Conservation (phyloP, 129 eudicot species). For the Lactuca sativa region DNA sequence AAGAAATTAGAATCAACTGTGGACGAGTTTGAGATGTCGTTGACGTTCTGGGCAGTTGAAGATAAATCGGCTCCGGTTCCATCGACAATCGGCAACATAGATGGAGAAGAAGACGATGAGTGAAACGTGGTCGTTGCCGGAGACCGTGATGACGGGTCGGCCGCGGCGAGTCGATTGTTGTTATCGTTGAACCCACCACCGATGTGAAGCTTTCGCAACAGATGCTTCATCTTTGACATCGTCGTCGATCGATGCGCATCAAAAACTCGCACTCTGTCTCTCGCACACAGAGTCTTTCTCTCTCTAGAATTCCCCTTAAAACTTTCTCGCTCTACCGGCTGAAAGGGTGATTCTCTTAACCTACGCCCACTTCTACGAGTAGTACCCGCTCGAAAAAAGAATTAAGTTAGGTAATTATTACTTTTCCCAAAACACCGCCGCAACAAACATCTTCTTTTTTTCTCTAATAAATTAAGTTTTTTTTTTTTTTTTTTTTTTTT, state of each 20-base stretch:
- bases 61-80: constrained; percentile 22
- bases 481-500: no score
- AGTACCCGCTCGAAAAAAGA: constrained; percentile 2
- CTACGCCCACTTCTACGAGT: constrained; percentile 43
- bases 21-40: constrained; percentile 22
- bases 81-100: constrained; percentile 19
- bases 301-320: constrained; percentile 23
- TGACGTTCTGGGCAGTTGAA: constrained; percentile 27
- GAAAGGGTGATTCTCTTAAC: constrained; percentile 30
- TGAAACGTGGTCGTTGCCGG: constrained; percentile 22
- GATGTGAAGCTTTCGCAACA: constrained; percentile 87
- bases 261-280: constrained; percentile 1
- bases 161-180: constrained; percentile 27
- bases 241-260: constrained; percentile 48
- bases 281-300: constrained; percentile 8
- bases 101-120: constrained; percentile 23
- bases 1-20: constrained; percentile 53
- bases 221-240: constrained; percentile 90
- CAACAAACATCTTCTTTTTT: no score
- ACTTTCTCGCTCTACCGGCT: constrained; percentile 25
- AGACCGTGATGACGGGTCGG: constrained; percentile 32
- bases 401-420: constrained; percentile 17
- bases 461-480: no score
- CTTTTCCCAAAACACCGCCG: not conserved
- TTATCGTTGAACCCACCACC: constrained; percentile 41